A percentile compares a stretch with the other conserved stretches of the same genome.
phyloP scores from a whole-genome alignment of 257 asterid species.

The Fraxinus quadrangulata region DNA sequence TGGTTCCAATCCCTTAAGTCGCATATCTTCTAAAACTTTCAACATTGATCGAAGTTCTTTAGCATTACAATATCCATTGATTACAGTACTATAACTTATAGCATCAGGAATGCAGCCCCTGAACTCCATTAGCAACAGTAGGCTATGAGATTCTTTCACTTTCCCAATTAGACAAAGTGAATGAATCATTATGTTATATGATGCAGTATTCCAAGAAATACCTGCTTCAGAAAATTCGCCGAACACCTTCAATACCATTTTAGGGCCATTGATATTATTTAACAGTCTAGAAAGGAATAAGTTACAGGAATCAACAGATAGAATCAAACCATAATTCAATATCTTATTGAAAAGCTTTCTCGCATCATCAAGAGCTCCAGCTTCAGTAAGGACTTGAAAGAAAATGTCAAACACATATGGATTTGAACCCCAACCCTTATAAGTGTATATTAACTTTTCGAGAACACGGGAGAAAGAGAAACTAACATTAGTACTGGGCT shows the following conservation, averaged over 20 bases:
- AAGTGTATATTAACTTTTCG: conserved; percentile 77
- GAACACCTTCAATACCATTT: conserved; percentile 52
- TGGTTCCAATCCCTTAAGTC: conserved; percentile 65
- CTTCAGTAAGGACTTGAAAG: conserved; percentile 70
- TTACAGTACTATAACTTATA: conserved; percentile 79
- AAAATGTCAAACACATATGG: conserved; percentile 79
- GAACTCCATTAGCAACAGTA: conserved; percentile 69
- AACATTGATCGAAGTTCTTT: conserved; percentile 58
- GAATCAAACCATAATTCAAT: conserved; percentile 67
- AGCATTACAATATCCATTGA: conserved; percentile 68
- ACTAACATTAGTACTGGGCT: conserved; percentile 40
- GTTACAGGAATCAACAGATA: conserved; percentile 78
- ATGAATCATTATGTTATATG: conserved; percentile 73
- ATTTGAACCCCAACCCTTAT: conserved; percentile 85
- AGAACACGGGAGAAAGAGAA: conserved; percentile 50
- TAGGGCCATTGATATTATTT: conserved; percentile 45
- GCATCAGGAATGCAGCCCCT: conserved; percentile 80
- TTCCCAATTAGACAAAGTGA: conserved; percentile 65
- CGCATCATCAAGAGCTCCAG: conserved; percentile 60
- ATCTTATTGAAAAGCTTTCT: conserved; percentile 67
- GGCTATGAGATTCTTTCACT: conserved; percentile 72
- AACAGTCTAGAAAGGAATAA: conserved; percentile 64
- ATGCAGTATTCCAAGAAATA: conserved; percentile 67
- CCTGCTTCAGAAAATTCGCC: conserved; percentile 69
- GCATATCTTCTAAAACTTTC: conserved; percentile 62